Conservation (phyloP, 305 asterid genomes). For the Ajuga reptans region DNA sequence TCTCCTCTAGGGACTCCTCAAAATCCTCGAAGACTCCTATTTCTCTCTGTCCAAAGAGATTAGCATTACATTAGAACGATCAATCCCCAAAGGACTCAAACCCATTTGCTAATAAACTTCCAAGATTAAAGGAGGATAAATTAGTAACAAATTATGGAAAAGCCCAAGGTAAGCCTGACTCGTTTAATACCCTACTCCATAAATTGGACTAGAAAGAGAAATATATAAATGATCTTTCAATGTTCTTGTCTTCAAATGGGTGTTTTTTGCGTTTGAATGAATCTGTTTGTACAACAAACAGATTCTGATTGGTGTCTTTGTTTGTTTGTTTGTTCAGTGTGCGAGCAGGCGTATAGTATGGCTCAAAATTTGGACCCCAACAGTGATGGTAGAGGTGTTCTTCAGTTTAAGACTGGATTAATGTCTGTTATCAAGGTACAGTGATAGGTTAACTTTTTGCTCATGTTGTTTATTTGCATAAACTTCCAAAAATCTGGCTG, state of each 20-base stretch:
- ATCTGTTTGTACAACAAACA: neutral
- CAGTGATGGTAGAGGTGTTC: conserved; percentile 94
- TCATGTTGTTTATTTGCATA: conserved; percentile 3
- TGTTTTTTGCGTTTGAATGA: too few relatives aligned
- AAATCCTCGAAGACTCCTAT: too few relatives aligned
- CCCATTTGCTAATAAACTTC: neutral
- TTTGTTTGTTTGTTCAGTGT: conserved; percentile 37
- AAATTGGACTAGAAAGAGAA: neutral
- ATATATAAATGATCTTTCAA: neutral
- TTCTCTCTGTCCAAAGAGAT: too few relatives aligned
- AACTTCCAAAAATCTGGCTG: neutral
- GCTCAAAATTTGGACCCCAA: conserved; percentile 89
- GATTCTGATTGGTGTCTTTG: neutral
- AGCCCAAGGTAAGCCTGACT: neutral
- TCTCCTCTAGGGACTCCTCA: too few relatives aligned
- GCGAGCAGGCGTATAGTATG: conserved; percentile 98
- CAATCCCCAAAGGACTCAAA: neutral
- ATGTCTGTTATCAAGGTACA: conserved; percentile 96
- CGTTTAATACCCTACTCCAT: neutral
- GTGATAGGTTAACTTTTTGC: neutral
- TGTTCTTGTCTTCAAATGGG: neutral
- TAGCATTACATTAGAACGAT: neutral
- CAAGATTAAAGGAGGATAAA: neutral
- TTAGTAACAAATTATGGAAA: neutral
- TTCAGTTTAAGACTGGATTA: conserved; percentile 94